Percentiles rank a stretch among this genome's conserved stretches.
Conservation (phyloP, 805 yeast genomes). For the Saccharomycopsis javanensis region DNA sequence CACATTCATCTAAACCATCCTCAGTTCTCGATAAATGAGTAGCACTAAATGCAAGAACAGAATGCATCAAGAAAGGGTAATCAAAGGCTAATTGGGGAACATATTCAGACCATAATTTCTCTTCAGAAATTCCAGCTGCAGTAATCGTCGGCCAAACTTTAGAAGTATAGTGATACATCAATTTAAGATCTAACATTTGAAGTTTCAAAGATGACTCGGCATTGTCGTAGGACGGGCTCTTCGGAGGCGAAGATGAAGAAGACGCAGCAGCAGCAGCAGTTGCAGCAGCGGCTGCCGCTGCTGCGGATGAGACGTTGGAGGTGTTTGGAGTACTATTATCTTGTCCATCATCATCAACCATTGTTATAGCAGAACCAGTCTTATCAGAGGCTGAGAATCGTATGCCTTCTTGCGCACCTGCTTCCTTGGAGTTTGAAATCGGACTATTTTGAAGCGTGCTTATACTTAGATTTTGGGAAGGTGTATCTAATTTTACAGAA, state of each 20-base stretch:
- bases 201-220: constrained; percentile 25
- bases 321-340: neutral
- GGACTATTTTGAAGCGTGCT: neutral
- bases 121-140: constrained; percentile 81
- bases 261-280: neutral
- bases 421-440: neutral
- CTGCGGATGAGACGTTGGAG: neutral
- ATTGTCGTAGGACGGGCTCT: neutral
- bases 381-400: neutral
- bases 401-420: neutral
- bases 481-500: neutral
- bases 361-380: neutral
- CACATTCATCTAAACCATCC: constrained; percentile 67
- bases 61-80: constrained; percentile 87
- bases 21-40: constrained; percentile 78
- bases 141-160: constrained; percentile 81
- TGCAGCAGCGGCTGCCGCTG: neutral
- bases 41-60: constrained; percentile 82
- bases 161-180: constrained; percentile 82
- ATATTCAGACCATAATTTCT: constrained; percentile 77
- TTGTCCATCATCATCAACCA: neutral
- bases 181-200: constrained; percentile 65
- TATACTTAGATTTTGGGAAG: no score
- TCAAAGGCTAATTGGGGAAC: constrained; percentile 84
- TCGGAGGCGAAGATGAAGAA: constrained; percentile 1